Evolutionary conservation across 2,329 filamentous ascomycete genomes (phyloP), one percentile per base, ranked within the genome.

Genomic region (Paraphoma sp.): DNA sequence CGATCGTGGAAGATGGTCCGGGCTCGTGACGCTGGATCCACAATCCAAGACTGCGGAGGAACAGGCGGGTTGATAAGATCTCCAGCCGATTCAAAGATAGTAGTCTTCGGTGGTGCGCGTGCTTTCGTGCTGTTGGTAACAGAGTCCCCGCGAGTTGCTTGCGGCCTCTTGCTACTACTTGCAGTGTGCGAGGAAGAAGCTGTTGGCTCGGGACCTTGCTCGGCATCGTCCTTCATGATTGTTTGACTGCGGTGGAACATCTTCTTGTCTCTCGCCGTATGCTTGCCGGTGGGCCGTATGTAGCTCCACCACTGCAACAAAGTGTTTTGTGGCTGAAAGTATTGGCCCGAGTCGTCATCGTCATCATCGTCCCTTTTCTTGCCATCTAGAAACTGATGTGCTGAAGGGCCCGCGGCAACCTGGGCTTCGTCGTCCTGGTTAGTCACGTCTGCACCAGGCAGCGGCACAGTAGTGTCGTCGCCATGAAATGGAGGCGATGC

Each of bases 1-100:
- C 95, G 89, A 75, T 99, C 95, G 75, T 99, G 95, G 77, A 98
- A 98, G 57, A 99, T 99, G 1, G 94, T 94, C 45, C 92, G 87
- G 0, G 92, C 88, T 14, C 95, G 89, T 48, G 87, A 89, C 1
- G 88, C 84, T 7, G 95, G 94, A 66, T 98, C 90, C 49, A 93
- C 85, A 38, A 99, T 82, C 76, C 92, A 99, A 44, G 93, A 89
- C 3, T 86, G 82, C 0, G 90, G 85, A 14, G 95, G 94, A 33
- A 98, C 79, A 46, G 93, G 94, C 5, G 95, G 95, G 73, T 94
- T 96, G 41, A 99, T 84, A 3, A 99, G 80, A 75, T 99, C 94
- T 10, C 93, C 92, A 0, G 95, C 95, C 4, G 94, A 93, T 78
- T 99, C 95, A 57, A 99, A 96, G 60, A 99, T 90, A 0, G 92